Base-by-base conservation (phyloP, 1,139 yeast genomes). In the Protomyces inouyei region DNA sequence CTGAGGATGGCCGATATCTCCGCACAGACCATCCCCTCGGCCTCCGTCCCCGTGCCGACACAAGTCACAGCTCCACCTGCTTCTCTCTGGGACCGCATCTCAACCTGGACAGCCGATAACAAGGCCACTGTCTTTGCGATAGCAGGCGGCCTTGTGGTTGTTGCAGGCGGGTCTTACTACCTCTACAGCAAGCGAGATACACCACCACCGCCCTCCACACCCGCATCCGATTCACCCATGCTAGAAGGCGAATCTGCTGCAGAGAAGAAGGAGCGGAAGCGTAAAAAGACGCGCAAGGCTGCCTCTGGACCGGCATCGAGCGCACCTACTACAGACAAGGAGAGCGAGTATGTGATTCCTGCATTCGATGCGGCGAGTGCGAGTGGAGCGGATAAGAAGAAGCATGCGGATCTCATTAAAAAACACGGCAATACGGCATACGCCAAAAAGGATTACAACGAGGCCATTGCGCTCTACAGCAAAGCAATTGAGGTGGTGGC, bases 341-440 rank as follows among this genome's bases (percentile, higher is more conserved):
- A 46, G 43, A 38, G 40, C 14, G 45, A 35, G 21, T 37, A 36
- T 36, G 57, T 28, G 28, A 38, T 51, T 8, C 57, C 66, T 3
- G 55, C 36, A 10, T 18, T 57, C 18, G 57, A 55, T 16, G 56
- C 60, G 12, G 46, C 55, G 21, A n/a, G 56, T 25, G 61, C 65
- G 36, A 43, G 64, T 8, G 46, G n/a, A 14, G 60, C 56, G 53
- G 66, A 66, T 45, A 65, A 68, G 38, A 37, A 37, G 45, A 23
- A 82, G 68, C 83, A 90, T 81, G 89, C 97, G 8, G 76, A 83
- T 67, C 84, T 86, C 52, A 82, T 92, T 77, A 93, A 93, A 78
- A 95, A 87, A 72, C 93, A 88, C 68, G 99, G 98, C 73, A 93
- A 93, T 76, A 81, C 80, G 66, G 85, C 80, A 67, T 93, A 88